Evolutionary conservation across 495 filamentous ascomycete species (phyloP).

Genomic region (Aspergillus kassunensis): DNA sequence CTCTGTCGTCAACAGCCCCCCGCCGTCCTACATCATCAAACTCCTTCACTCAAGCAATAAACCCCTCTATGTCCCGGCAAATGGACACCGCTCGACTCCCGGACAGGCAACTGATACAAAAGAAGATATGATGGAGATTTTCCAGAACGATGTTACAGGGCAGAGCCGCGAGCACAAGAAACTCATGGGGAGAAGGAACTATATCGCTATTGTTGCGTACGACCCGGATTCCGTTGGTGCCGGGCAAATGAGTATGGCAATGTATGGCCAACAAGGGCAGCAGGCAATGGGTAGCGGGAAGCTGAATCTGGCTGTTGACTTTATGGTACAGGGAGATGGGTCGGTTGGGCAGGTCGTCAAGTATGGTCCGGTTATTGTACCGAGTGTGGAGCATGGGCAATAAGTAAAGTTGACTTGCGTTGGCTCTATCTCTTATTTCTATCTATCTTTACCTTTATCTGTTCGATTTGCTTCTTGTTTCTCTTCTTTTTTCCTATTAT

Average conservation of each 20-base stretch:
- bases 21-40: slow-evolving; percentile 78
- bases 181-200: slow-evolving; percentile 89
- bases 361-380: slow-evolving; percentile 95
- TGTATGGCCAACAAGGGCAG: slow-evolving; percentile 39
- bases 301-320: slow-evolving; percentile 89
- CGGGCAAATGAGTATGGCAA: slow-evolving; percentile 16
- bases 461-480: background rate
- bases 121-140: slow-evolving; percentile 99
- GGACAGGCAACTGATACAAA: slow-evolving; percentile 71
- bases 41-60: slow-evolving; percentile 85
- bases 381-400: slow-evolving; percentile 79
- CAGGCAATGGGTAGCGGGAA: slow-evolving; percentile 47
- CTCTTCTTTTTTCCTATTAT: background rate
- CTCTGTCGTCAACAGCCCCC: slow-evolving; percentile 84
- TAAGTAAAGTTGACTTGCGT: slow-evolving; percentile 26
- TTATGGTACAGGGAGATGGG: slow-evolving; percentile 93
- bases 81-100: slow-evolving; percentile 71
- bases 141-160: slow-evolving; percentile 84
- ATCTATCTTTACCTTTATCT: background rate
- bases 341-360: slow-evolving; percentile 76
- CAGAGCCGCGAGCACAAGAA: slow-evolving; percentile 74
- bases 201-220: slow-evolving; percentile 89
- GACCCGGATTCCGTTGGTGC: slow-evolving; percentile 72
- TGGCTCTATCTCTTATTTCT: no score
- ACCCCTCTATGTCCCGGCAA: slow-evolving; percentile 81